Evolutionary conservation across 2,329 filamentous ascomycete species (phyloP).

Genomic region (Phyllosticta ampelicida): DNA sequence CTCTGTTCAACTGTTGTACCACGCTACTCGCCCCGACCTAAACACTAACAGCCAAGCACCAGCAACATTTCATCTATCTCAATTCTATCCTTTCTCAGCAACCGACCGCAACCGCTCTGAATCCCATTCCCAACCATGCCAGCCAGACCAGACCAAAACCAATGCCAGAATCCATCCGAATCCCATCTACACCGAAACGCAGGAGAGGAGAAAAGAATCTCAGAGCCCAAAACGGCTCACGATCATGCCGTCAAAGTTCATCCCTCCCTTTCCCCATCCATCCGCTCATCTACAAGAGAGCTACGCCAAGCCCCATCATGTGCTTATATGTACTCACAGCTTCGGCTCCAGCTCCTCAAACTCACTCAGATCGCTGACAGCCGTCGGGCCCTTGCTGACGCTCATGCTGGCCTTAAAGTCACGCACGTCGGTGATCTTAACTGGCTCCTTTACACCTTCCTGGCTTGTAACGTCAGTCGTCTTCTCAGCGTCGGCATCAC

Average conservation of each 20-base stretch:
- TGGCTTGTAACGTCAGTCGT: conserved; percentile 33
- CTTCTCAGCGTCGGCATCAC: conserved; percentile 14
- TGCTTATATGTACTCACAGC: conserved; percentile 47
- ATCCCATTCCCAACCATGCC: not conserved
- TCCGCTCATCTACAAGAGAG: not conserved
- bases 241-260: not conserved
- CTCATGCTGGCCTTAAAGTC: conserved; percentile 67
- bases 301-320: not conserved
- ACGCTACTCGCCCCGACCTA: not conserved
- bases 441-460: conserved; percentile 30
- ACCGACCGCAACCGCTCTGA: not conserved
- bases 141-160: not conserved
- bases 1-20: too few relatives aligned
- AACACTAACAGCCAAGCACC: not conserved
- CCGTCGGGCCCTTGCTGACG: conserved; percentile 60
- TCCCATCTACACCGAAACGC: not conserved
- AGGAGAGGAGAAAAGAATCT: not conserved
- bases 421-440: conserved; percentile 65
- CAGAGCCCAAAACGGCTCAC: not conserved
- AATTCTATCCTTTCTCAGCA: not conserved
- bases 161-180: not conserved
- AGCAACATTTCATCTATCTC: not conserved
- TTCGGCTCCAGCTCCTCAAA: conserved; percentile 83
- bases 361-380: conserved; percentile 65
- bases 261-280: not conserved